Percentiles rank a stretch among this genome's conserved stretches.
Conservation (phyloP, 1,284 basidiomycete species). For the Takashimella tepidaria region DNA sequence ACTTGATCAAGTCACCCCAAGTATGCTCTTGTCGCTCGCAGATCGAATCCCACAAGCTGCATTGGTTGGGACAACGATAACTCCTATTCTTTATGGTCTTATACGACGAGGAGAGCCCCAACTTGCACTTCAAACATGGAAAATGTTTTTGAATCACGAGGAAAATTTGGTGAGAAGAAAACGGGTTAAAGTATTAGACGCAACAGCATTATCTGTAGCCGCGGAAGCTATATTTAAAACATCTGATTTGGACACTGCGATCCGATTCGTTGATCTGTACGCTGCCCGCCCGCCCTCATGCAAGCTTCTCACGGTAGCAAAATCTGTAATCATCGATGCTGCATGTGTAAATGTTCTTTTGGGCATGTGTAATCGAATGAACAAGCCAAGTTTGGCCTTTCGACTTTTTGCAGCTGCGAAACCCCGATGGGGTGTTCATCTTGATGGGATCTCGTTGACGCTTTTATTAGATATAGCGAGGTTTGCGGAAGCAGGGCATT, state of each 20-base stretch:
- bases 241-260: constrained; percentile 15
- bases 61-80: constrained; percentile 6
- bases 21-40: neutral
- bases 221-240: constrained; percentile 18
- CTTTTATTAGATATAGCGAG: constrained; percentile 30
- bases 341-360: constrained; percentile 34
- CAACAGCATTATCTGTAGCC: constrained; percentile 24
- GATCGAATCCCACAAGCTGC: neutral
- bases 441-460: constrained; percentile 28
- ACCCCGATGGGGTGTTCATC: constrained; percentile 35
- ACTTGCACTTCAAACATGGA: constrained; percentile 24
- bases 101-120: constrained; percentile 12
- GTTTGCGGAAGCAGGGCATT: no score
- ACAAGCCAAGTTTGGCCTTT: constrained; percentile 26
- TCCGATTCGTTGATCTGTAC: constrained; percentile 28
- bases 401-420: constrained; percentile 29
- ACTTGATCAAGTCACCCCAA: neutral
- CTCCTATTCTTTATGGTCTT: constrained; percentile 28
- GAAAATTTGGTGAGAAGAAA: neutral
- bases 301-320: neutral
- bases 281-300: constrained; percentile 1
- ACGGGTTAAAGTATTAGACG: constrained; percentile 21
- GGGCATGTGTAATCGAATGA: constrained; percentile 12
- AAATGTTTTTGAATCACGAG: constrained; percentile 15
- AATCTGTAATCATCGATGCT: constrained; percentile 24